Conservation (phyloP, 345 rosid genomes). For the Rhodamnia argentea region DNA sequence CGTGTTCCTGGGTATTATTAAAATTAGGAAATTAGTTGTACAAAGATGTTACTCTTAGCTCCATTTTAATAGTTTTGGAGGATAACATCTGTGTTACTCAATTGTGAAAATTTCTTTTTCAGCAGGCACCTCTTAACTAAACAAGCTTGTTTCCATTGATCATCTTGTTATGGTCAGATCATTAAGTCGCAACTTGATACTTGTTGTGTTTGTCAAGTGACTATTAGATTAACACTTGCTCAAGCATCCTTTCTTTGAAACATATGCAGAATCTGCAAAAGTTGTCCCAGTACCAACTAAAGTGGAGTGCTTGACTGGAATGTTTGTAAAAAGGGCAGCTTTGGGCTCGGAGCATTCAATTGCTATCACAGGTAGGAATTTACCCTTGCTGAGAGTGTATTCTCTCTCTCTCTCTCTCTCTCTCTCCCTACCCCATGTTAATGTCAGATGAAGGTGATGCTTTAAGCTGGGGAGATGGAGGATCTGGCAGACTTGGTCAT, state of each 20-base stretch:
- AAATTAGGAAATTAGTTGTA: neutral
- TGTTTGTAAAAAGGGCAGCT: slow-evolving; percentile 51
- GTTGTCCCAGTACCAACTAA: slow-evolving; percentile 52
- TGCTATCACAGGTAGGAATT: slow-evolving; percentile 37
- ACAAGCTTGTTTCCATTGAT: neutral
- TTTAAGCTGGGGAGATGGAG: slow-evolving; percentile 91
- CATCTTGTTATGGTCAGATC: neutral
- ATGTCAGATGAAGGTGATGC: slow-evolving; percentile 62
- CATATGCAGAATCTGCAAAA: slow-evolving; percentile 48
- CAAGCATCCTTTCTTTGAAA: neutral
- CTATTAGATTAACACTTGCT: neutral
- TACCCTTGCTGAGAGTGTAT: neutral
- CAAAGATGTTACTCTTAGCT: neutral
- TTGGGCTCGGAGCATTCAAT: slow-evolving; percentile 87
- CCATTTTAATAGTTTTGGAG: neutral
- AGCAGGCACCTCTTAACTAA: neutral
- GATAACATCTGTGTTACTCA: neutral
- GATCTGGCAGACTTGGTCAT: slow-evolving; percentile 87
- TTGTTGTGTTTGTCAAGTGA: neutral
- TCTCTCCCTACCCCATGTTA: neutral
- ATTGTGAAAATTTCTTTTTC: neutral
- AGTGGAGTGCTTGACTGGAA: slow-evolving; percentile 65
- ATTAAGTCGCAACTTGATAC: neutral
- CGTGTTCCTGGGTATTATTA: neutral
- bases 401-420: neutral